Conservation (phyloP, 495 filamentous ascomycete genomes). For the Parathielavia hyrcaniae region DNA sequence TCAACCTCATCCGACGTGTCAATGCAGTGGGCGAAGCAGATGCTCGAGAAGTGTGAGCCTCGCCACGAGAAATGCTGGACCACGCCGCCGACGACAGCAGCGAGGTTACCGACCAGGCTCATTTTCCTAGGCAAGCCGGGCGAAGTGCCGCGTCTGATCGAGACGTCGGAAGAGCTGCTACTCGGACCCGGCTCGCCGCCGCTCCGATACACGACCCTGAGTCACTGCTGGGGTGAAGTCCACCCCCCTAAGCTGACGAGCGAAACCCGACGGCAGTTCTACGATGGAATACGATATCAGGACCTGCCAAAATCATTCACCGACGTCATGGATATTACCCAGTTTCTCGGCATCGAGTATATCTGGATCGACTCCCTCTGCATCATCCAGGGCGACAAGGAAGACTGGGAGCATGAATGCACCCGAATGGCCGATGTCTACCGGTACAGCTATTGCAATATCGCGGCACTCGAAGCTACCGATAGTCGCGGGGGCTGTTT, state of each 20-base stretch:
- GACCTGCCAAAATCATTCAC: not conserved
- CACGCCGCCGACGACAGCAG: no score
- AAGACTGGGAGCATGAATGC: constrained; percentile 8
- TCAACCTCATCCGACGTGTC: no score
- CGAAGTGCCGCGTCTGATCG: not conserved
- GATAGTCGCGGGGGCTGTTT: constrained; percentile 1
- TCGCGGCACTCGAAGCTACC: not conserved
- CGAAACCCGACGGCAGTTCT: not conserved
- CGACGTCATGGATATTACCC: constrained; percentile 24
- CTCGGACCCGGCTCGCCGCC: not conserved
- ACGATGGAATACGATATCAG: not conserved
- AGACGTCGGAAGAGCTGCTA: not conserved
- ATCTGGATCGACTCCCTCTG: constrained; percentile 27
- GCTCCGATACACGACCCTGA: not conserved
- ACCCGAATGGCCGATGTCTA: constrained; percentile 8
- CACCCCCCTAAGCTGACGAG: not conserved
- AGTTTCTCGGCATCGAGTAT: constrained; percentile 16
- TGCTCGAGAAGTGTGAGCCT: no score
- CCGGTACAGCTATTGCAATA: not conserved
- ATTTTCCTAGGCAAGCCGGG: not conserved
- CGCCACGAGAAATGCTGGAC: no score
- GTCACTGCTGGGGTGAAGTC: not conserved
- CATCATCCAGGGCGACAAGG: constrained; percentile 19
- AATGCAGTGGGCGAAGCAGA: no score
- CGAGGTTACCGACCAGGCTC: not conserved